Conservation (phyloP, 2,329 filamentous ascomycete genomes). For the Beauveria sp. region DNA sequence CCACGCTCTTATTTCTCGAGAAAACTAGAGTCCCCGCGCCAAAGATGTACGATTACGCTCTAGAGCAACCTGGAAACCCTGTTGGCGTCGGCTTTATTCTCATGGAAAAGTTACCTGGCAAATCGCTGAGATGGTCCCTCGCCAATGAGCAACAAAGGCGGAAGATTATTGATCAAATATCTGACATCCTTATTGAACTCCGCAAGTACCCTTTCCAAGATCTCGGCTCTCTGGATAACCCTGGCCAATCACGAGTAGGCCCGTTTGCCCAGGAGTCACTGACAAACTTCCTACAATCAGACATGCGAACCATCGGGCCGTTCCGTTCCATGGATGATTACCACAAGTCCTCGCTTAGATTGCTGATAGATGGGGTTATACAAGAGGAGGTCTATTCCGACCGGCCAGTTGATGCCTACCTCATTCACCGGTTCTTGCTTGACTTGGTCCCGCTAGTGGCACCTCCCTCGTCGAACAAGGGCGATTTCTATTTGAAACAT, state of each 20-base stretch:
- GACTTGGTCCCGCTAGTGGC: constrained; percentile 23
- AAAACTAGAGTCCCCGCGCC: constrained; percentile 28
- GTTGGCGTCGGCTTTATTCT: constrained; percentile 34
- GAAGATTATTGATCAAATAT: constrained; percentile 30
- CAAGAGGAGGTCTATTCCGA: constrained; percentile 29
- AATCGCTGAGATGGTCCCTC: constrained; percentile 27
- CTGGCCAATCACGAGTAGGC: constrained; percentile 14
- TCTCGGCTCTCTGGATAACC: constrained; percentile 27
- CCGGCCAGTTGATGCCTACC: constrained; percentile 26
- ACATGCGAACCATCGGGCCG: constrained; percentile 26
- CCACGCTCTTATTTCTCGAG: constrained; percentile 29
- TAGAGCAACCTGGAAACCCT: constrained; percentile 22
- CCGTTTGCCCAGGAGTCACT: no score
- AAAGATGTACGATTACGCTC: constrained; percentile 29
- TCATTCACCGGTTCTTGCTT: constrained; percentile 34
- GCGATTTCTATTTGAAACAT: constrained; percentile 38
- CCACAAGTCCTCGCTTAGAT: constrained; percentile 23
- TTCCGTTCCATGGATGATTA: constrained; percentile 29
- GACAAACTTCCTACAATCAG: neutral
- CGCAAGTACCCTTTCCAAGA: constrained; percentile 26
- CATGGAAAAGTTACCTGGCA: constrained; percentile 33
- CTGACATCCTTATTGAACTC: constrained; percentile 32
- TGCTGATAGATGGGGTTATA: constrained; percentile 30
- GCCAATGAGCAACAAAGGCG: constrained; percentile 24
- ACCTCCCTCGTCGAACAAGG: constrained; percentile 16